Evolutionary conservation across 2,329 filamentous ascomycete genomes (phyloP), one percentile per base, ranked within the genome.

Genomic region (Ophiostoma quercus): DNA sequence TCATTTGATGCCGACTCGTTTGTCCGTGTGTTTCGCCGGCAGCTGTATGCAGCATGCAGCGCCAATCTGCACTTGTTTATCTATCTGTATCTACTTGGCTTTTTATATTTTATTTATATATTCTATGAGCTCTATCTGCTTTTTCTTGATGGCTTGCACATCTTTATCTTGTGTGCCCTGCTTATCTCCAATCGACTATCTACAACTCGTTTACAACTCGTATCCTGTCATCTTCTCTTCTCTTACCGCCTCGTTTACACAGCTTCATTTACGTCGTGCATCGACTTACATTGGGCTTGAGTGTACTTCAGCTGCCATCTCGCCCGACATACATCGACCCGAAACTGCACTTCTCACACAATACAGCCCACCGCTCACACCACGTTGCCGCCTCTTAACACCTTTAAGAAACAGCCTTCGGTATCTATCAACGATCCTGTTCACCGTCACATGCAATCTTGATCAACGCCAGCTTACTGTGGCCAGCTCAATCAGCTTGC

Each of bases 1-100:
- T 9, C 16, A 47, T 47, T 19, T 47, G 2, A 7, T 19, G 41
- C 12, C 16, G 16, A 47, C 16, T 47, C 22, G 22, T 57, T 57
- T 57, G 51, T 11, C 51, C 51, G 51, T 57, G n/a, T 57, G 51
- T 57, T 57, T 57, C 51, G 51, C 51, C 51, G 51, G 51, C 51
- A 14, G 9, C 51, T 57, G 51, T 57, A 25, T 25, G 51, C n/a
- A 57, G 51, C n/a, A 47, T 25, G 22, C 51, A 57, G 51, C 22
- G 6, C 7, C 51, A 57, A 57, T 11, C 22, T 57, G 51, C 51
- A 57, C 51, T 25, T 57, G 51, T 57, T 57, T 29, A 57, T 57
- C 51, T 57, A 57, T 57, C 51, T 57, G 2, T 57, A 12, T 57
- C 9, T 12, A 57, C 9, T 51, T 51, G 47, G 47, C 47, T 51